Evolutionary conservation across 75 land plant species (phyloP).

Genomic region (Picea sitchensis): DNA sequence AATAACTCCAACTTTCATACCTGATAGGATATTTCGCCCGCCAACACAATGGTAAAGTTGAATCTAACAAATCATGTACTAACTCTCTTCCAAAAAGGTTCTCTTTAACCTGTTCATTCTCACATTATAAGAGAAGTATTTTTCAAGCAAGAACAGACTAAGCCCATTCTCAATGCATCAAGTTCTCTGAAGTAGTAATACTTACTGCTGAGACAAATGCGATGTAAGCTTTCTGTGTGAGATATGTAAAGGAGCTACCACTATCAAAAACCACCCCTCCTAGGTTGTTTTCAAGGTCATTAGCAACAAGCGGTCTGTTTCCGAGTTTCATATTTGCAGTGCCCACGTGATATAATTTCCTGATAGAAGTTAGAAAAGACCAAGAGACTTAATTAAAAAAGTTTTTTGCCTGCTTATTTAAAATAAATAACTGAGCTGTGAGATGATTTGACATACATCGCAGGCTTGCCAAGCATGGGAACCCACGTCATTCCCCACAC

Average conservation of each 20-base stretch:
- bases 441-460: conserved; percentile 23
- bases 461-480: conserved; percentile 41
- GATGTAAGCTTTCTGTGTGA: conserved; percentile 42
- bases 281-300: neutral
- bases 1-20: conserved; percentile 25
- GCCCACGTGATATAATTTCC: conserved; percentile 41
- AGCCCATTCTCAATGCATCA: neutral
- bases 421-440: neutral
- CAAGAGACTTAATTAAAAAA: neutral
- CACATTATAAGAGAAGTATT: neutral
- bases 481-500: conserved; percentile 67
- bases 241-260: conserved; percentile 78
- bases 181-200: neutral
- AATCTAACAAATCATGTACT: conserved; percentile 42
- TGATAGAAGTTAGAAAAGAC: conserved; percentile 15
- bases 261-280: conserved; percentile 58
- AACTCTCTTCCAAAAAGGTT: conserved; percentile 21
- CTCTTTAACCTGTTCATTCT: conserved; percentile 42
- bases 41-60: conserved; percentile 71
- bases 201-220: conserved; percentile 47
- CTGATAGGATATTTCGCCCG: conserved; percentile 31
- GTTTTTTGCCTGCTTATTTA: neutral
- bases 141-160: neutral
- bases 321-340: conserved; percentile 47
- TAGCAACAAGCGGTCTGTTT: conserved; percentile 16